These are phyloP conservation scores for Fusarium sambucinum DNA, from an alignment of 2,329 filamentous ascomycete species.

Conservation along the genomic window DNA sequence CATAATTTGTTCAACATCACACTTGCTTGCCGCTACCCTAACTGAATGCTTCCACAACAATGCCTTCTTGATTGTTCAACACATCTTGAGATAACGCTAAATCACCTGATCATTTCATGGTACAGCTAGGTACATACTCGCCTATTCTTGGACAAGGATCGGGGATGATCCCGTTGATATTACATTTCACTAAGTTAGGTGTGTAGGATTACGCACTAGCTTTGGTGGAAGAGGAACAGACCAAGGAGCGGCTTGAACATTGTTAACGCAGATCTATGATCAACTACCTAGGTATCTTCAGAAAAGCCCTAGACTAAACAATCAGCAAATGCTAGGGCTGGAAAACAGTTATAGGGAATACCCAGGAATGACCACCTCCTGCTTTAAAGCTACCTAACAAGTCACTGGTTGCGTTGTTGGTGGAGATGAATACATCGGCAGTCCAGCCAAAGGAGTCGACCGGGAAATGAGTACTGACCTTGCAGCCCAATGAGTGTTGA, in stretches of 20 bases:
- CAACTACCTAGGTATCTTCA: not conserved
- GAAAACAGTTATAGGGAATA: not conserved
- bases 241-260: constrained; percentile 34
- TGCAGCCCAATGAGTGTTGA: not conserved
- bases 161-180: constrained; percentile 46
- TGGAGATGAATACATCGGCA: constrained; percentile 35
- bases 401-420: constrained; percentile 13
- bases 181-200: constrained; percentile 40
- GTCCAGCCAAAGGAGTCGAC: constrained; percentile 12
- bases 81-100: constrained; percentile 38
- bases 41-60: not conserved
- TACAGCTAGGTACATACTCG: constrained; percentile 23
- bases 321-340: not conserved
- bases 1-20: not conserved
- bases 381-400: not conserved
- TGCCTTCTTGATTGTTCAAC: constrained; percentile 10
- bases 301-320: not conserved
- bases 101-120: constrained; percentile 46
- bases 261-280: constrained; percentile 1
- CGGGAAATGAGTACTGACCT: constrained; percentile 5
- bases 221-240: constrained; percentile 36
- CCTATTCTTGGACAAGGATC: constrained; percentile 44
- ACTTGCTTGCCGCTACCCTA: not conserved
- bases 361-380: not conserved
- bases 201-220: constrained; percentile 39